Base-by-base conservation (phyloP, 2,329 filamentous ascomycete species). In the Aspergillus glaucus region DNA sequence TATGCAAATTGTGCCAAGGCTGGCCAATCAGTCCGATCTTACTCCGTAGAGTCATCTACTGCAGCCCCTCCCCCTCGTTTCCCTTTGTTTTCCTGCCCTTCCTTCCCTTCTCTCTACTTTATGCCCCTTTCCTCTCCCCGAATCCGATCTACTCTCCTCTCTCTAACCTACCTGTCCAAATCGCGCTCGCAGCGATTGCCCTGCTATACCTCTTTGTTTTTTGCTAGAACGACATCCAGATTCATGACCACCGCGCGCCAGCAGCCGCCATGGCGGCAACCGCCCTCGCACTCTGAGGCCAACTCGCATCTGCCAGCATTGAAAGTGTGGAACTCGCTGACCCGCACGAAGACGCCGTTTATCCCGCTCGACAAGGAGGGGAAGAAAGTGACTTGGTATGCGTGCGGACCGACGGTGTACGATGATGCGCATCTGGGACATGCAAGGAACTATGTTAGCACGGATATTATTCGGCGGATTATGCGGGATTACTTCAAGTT, bases 381-480 rank as follows among this genome's bases (percentile, higher is more conserved):
- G 30, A 79, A 76, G 60, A 84, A 85, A 63, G 80, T 94, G 24
- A 83, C 82, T 4, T 95, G 89, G 88, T 95, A 95, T 69, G 86
- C 85, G 57, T 95, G 90, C 73, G 90, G 90, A 15, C 89, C 89
- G 50, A 95, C 89, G 1, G 85, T 87, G 39, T 91, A 91, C 66
- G 87, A 91, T 66, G 85, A 90, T 71, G 80, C 85, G 53, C 88
- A 92, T 74, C 70, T 92, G 52, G 86, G 88, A 26, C 89, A 95
- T 69, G 89, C 88, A 26, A 79, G 88, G 58, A 95, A 95, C 73
- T 95, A 95, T 79, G 87, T 95, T 54, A 88, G 85, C 44, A 92
- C 88, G 42, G 90, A 95, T 68, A 90, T 95, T 55, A 84, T 95
- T 58, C 81, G 90, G 52, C 83, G 90, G 60, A 88, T 95, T 59